These are phyloP conservation scores for Flaveria ramosissima DNA, from an alignment of 129 eudicot genomes.

Conservation along the genomic window DNA sequence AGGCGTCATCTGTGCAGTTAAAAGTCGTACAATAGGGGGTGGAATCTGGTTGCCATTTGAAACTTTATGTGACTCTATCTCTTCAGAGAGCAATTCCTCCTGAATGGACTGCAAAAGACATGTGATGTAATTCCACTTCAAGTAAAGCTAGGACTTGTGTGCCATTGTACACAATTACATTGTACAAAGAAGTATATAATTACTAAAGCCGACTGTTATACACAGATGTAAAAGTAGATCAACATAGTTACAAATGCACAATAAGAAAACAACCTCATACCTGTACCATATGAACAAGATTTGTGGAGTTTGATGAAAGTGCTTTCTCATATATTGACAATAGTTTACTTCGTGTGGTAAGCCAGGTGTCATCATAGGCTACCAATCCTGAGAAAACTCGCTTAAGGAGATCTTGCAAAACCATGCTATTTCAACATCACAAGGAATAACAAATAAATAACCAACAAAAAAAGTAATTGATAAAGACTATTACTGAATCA, in stretches of 20 bases:
- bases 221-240: constrained; percentile 12
- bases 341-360: constrained; percentile 57
- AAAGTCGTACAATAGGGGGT: constrained; percentile 64
- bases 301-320: constrained; percentile 68
- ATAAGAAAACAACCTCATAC: constrained; percentile 44
- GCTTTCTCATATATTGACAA: constrained; percentile 65
- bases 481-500: constrained; percentile 13
- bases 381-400: constrained; percentile 52
- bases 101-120: constrained; percentile 72
- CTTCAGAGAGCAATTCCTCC: constrained; percentile 72
- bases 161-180: not conserved
- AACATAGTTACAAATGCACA: constrained; percentile 12
- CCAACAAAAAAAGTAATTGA: constrained; percentile 21
- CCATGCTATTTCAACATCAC: constrained; percentile 65
- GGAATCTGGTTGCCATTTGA: constrained; percentile 59
- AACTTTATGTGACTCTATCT: constrained; percentile 60
- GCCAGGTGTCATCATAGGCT: constrained; percentile 67
- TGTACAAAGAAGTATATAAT: constrained; percentile 3
- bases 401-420: constrained; percentile 84
- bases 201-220: not conserved
- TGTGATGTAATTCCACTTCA: constrained; percentile 14
- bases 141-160: constrained; percentile 20
- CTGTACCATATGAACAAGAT: constrained; percentile 82
- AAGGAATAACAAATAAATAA: constrained; percentile 37
- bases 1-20: constrained; percentile 38